These are phyloP conservation scores for Babesia bigemina DNA, from an alignment of 169 alveolate species.

Conservation along the genomic window DNA sequence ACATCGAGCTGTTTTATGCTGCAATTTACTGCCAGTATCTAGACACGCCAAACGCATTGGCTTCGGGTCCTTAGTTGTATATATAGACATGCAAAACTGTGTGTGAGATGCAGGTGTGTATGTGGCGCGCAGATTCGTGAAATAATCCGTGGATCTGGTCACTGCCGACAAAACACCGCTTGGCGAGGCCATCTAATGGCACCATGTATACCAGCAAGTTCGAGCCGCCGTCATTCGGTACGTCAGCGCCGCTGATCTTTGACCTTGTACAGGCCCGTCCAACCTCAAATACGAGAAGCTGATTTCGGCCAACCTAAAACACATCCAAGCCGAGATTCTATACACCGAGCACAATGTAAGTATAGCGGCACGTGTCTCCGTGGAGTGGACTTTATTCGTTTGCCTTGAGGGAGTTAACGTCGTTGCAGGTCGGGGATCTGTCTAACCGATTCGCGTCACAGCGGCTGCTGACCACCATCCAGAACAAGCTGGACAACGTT, in stretches of 20 bases:
- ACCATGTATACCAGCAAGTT: constrained; percentile 32
- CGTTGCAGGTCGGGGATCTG: constrained; percentile 58
- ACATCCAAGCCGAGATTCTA: constrained; percentile 61
- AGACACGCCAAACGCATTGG: no score
- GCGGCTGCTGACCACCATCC: constrained; percentile 45
- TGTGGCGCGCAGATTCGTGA: constrained; percentile 13
- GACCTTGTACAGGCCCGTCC: constrained; percentile 19
- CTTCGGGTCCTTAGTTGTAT: no score
- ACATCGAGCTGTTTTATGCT: no score
- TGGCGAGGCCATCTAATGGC: constrained; percentile 7
- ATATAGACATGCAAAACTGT: not conserved
- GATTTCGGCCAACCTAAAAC: constrained; percentile 57
- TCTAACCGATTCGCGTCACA: constrained; percentile 53
- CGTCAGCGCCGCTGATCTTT: not conserved
- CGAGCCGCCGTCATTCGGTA: constrained; percentile 63
- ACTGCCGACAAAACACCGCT: not conserved
- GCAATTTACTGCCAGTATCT: no score
- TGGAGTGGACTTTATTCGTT: not conserved
- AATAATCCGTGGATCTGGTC: not conserved
- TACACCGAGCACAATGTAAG: constrained; percentile 68
- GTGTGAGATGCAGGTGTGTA: constrained; percentile 41
- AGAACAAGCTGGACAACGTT: constrained; percentile 60
- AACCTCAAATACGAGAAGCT: constrained; percentile 64
- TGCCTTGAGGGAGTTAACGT: not conserved
- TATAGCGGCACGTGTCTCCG: not conserved